Percentiles rank a stretch among this genome's conserved stretches.
phyloP scores from a whole-genome alignment of 768 basidiomycete species.

The Jaapia argillacea region DNA sequence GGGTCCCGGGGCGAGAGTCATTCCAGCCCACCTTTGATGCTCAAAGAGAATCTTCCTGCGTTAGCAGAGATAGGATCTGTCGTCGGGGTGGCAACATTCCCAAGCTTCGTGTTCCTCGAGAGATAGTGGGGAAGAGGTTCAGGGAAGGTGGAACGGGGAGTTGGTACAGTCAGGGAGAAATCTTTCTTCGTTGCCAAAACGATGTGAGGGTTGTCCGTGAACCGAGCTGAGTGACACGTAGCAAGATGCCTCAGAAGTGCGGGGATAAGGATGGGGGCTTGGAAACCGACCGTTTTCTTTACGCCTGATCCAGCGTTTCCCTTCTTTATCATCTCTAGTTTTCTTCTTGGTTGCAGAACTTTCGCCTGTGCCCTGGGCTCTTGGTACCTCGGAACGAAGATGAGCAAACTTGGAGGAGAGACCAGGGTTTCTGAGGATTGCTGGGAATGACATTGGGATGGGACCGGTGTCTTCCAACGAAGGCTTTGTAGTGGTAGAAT shows the following conservation, averaged over 20 bases:
- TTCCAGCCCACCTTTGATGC: too few relatives aligned
- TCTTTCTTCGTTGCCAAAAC: constrained; percentile 52
- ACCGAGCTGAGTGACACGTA: constrained; percentile 55
- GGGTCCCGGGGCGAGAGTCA: too few relatives aligned
- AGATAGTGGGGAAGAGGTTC: constrained; percentile 66
- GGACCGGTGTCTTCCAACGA: too few relatives aligned
- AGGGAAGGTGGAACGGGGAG: constrained; percentile 53
- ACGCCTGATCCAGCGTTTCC: constrained; percentile 68
- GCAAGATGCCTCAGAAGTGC: not conserved
- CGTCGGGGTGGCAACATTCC: constrained; percentile 29
- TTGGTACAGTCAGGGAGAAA: constrained; percentile 33
- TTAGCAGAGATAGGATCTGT: constrained; percentile 45
- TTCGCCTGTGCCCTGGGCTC: constrained; percentile 5
- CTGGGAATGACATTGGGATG: constrained; percentile 61
- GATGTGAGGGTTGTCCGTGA: constrained; percentile 66
- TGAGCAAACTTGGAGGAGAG: constrained; percentile 44
- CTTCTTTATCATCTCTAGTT: constrained; percentile 52
- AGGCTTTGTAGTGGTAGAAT: too few relatives aligned
- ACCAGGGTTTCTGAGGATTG: constrained; percentile 52
- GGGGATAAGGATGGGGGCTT: not conserved
- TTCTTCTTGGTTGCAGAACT: constrained; percentile 26
- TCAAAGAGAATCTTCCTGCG: constrained; percentile 69
- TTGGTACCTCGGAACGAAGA: constrained; percentile 27
- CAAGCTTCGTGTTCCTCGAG: constrained; percentile 45
- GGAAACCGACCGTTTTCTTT: constrained; percentile 68